These are phyloP conservation scores for Psilocybe sp. DNA, from an alignment of 768 basidiomycete species.

Conservation along the genomic window DNA sequence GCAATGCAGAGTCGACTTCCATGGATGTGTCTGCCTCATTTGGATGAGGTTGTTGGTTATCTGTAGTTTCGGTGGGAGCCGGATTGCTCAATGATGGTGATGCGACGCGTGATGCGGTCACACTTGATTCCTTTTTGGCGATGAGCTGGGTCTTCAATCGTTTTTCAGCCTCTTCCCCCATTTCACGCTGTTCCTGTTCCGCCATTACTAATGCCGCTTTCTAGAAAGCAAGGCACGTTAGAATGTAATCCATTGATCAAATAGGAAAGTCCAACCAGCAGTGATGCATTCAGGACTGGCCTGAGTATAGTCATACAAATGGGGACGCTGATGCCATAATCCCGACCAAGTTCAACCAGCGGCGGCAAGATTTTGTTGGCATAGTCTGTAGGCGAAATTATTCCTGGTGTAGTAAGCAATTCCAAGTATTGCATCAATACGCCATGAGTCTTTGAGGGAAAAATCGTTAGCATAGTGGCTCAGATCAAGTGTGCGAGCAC, in stretches of 20 bases:
- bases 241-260: too few species aligned
- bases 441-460: constrained; percentile 68
- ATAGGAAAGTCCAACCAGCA: constrained; percentile 45
- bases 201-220: constrained; percentile 59
- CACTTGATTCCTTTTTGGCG: constrained; percentile 71
- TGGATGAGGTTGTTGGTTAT: constrained; percentile 23
- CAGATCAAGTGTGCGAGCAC: constrained; percentile 2
- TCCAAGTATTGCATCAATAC: constrained; percentile 92
- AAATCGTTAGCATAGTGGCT: constrained; percentile 14
- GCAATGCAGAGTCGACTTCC: constrained; percentile 44
- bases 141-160: constrained; percentile 77
- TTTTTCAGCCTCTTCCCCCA: constrained; percentile 70
- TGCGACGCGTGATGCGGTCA: constrained; percentile 54
- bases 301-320: constrained; percentile 95
- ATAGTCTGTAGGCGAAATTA: constrained; percentile 71
- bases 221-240: constrained; percentile 29
- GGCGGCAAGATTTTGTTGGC: constrained; percentile 72
- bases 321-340: constrained; percentile 78
- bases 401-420: constrained; percentile 70
- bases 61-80: constrained; percentile 22
- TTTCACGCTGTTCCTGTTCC: constrained; percentile 67
- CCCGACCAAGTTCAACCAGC: constrained; percentile 65
- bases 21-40: constrained; percentile 46
- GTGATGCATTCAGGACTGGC: constrained; percentile 65
- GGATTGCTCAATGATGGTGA: constrained; percentile 48